Evolutionary conservation across 495 filamentous ascomycete species (phyloP), one percentile per base, ranked within the genome.

Genomic region (Penicillium bovifimosum): DNA sequence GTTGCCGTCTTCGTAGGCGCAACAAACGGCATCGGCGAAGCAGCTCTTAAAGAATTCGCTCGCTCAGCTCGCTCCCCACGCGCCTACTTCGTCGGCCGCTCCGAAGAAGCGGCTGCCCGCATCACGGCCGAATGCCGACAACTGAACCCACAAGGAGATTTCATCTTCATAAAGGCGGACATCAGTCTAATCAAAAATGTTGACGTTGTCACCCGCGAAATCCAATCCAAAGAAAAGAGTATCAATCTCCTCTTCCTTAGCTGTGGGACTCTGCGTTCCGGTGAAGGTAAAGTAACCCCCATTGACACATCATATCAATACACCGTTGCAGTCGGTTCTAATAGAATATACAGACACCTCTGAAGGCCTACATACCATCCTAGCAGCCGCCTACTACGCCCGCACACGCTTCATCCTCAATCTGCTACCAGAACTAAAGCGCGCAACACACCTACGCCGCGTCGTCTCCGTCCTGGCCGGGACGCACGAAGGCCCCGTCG

Each of bases 341-440:
- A 24, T 24, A 24, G 4, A 24, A 1, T 13, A 18, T 20, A 10
- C 41, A 77, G 81, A 83, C 41, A 86, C 85, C 0, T 26, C 56
- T 2, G 87, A 90, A 64, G 75, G 72, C 16, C 69, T 89, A 10
- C 70, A 83, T 54, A 65, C 68, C 29, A 74, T 74, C 48, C 65
- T 78, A 35, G 65, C 80, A 13, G 63, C 86, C 4, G 70, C 65
- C 41, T 83, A 81, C 67, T 88, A 88, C 65, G 69, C 79, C 24
- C 82, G 86, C 13, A 73, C 78, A 41, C 79, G 85, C 34, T 86
- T 88, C 62, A 75, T 78, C 18, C 50, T 65, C 36, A 84, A 86
- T 58, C 75, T 90, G 2, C 76, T 90, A 2, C 84, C 86, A 0
- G 75, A 80, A 0, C 59, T 89, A 0, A 66, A 66, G 24, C 42